Conservation (phyloP, 2,329 filamentous ascomycete species). For the Setomelanomma holmii region DNA sequence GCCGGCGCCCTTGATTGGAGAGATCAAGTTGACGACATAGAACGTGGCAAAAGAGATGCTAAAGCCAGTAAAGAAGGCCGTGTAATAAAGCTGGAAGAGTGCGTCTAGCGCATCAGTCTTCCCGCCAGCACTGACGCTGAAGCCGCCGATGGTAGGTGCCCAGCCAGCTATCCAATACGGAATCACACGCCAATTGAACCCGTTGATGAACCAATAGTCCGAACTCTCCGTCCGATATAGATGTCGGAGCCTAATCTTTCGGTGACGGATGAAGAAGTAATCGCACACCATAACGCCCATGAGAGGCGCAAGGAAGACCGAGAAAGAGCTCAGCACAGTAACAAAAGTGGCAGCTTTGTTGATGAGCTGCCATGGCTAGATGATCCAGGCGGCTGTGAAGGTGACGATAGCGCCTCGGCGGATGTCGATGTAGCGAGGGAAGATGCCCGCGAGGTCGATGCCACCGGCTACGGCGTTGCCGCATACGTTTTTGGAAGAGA, state of each 20-base stretch:
- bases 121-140: background rate
- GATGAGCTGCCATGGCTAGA: conserved; percentile 62
- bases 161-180: conserved; percentile 47
- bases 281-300: conserved; percentile 56
- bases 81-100: background rate
- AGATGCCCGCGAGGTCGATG: conserved; percentile 63
- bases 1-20: background rate
- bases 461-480: conserved; percentile 60
- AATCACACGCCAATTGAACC: conserved; percentile 54
- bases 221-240: conserved; percentile 50
- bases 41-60: background rate
- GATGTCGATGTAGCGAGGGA: conserved; percentile 64
- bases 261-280: conserved; percentile 53
- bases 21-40: background rate
- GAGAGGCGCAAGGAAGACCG: conserved; percentile 57
- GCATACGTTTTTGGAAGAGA: conserved; percentile 36
- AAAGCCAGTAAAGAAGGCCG: background rate
- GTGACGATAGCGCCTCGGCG: conserved; percentile 61
- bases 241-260: conserved; percentile 52
- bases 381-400: conserved; percentile 53
- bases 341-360: conserved; percentile 57
- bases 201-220: conserved; percentile 54
- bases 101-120: background rate
- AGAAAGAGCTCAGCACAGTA: conserved; percentile 54
- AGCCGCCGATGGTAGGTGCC: background rate